Percentiles rank a stretch among this genome's conserved stretches.
These are phyloP conservation scores for Candida adriatica DNA, from an alignment of 805 yeast species.

Conservation along the genomic window DNA sequence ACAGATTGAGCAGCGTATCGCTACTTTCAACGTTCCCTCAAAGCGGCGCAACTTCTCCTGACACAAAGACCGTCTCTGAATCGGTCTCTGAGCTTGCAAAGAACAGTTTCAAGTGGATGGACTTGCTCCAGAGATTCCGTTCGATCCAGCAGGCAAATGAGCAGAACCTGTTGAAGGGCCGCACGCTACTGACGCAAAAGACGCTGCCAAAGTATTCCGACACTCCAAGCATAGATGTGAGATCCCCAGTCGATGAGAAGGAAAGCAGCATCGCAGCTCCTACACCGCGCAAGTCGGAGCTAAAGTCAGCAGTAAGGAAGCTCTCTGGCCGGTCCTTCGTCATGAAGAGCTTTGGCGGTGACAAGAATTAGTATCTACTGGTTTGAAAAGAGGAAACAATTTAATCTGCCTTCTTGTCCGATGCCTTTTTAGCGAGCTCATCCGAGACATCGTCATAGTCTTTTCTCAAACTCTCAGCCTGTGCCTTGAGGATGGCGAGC, in stretches of 20 bases:
- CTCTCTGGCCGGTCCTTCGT: slow-evolving; percentile 26
- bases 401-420: neutral
- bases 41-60: slow-evolving; percentile 4
- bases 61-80: slow-evolving; percentile 6
- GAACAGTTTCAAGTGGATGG: slow-evolving; percentile 31
- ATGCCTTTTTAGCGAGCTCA: slow-evolving; percentile 9
- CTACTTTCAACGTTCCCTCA: slow-evolving; percentile 25
- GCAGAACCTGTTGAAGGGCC: slow-evolving; percentile 11
- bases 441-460: slow-evolving; percentile 47
- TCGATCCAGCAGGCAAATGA: slow-evolving; percentile 40
- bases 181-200: slow-evolving; percentile 11
- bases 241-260: slow-evolving; percentile 13
- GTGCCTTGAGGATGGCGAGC: slow-evolving; percentile 61
- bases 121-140: slow-evolving; percentile 41
- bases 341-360: slow-evolving; percentile 24
- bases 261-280: slow-evolving; percentile 2
- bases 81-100: slow-evolving; percentile 13
- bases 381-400: too few species aligned
- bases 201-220: slow-evolving; percentile 18
- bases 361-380: slow-evolving; percentile 3
- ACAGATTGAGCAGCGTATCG: slow-evolving; percentile 51
- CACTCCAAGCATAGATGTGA: slow-evolving; percentile 15
- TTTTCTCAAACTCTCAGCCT: slow-evolving; percentile 55
- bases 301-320: slow-evolving; percentile 22
- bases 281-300: slow-evolving; percentile 8